Conservation (phyloP, 2,329 filamentous ascomycete species). For the Penicillium crustosum region DNA sequence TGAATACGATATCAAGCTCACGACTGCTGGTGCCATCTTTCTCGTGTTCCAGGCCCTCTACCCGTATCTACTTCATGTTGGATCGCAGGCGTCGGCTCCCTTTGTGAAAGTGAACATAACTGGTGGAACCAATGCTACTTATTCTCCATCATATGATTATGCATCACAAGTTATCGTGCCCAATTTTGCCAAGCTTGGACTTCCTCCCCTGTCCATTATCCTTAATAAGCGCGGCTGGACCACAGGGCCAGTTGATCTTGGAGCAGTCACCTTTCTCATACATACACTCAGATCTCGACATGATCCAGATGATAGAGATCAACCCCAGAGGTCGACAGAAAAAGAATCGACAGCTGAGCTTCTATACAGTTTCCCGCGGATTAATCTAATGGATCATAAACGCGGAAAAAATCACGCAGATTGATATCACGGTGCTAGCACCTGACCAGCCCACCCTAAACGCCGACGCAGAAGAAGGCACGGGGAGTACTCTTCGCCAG, state of each 20-base stretch:
- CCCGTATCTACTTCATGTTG: conserved; percentile 55
- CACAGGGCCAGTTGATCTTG: conserved; percentile 47
- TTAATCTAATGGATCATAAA: conserved; percentile 32
- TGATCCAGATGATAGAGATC: background rate
- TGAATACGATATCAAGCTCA: conserved; percentile 45
- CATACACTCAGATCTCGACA: conserved; percentile 36
- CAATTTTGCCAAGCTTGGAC: conserved; percentile 51
- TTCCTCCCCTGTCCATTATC: conserved; percentile 46
- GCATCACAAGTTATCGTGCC: conserved; percentile 56
- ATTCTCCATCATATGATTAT: conserved; percentile 58
- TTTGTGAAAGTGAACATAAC: conserved; percentile 47
- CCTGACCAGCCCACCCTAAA: conserved; percentile 26
- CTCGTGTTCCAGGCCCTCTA: conserved; percentile 61
- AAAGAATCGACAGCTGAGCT: background rate
- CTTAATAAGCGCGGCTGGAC: conserved; percentile 57
- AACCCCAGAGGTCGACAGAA: background rate
- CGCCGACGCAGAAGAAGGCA: background rate
- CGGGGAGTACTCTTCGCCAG: conserved; percentile 21
- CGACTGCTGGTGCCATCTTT: conserved; percentile 55
- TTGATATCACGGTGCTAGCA: conserved; percentile 43
- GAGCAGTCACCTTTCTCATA: conserved; percentile 52
- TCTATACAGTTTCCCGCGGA: conserved; percentile 29
- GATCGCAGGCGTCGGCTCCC: conserved; percentile 15
- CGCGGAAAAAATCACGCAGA: conserved; percentile 33
- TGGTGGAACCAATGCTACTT: conserved; percentile 60